Percentiles rank a stretch among this genome's conserved stretches.
Conservation (phyloP, 1,139 yeast species). For the Casaregolazyma suthepensis region DNA sequence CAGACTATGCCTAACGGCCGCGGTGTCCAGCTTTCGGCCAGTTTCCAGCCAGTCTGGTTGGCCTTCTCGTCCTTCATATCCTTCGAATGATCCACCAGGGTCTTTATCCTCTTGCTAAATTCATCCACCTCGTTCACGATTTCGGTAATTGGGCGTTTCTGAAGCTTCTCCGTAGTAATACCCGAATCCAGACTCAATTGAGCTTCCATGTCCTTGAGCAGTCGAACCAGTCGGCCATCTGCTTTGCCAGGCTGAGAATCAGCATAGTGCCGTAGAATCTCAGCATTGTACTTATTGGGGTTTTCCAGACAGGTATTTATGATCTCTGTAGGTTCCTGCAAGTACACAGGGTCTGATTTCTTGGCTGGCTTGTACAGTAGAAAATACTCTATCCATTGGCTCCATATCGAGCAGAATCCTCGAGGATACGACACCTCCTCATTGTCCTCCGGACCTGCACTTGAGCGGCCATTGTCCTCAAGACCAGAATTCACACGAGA, state of each 20-base stretch:
- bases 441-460: neutral
- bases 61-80: neutral
- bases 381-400: conserved; percentile 15
- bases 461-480: conserved; percentile 2
- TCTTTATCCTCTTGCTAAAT: conserved; percentile 14
- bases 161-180: neutral
- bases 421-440: neutral
- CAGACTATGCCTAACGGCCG: conserved; percentile 24
- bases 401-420: conserved; percentile 5
- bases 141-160: conserved; percentile 5
- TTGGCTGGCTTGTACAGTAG: conserved; percentile 8
- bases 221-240: conserved; percentile 1
- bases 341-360: conserved; percentile 10
- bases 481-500: neutral
- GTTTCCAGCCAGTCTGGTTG: conserved; percentile 12
- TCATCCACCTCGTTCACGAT: conserved; percentile 14
- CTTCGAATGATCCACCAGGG: conserved; percentile 2
- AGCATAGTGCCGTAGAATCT: conserved; percentile 9
- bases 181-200: neutral
- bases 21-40: conserved; percentile 20
- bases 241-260: neutral
- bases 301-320: conserved; percentile 11
- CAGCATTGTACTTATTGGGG: conserved; percentile 11
- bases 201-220: conserved; percentile 5
- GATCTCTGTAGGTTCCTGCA: conserved; percentile 7